Base-by-base conservation (phyloP, 805 yeast genomes). In the Ogataea pini region DNA sequence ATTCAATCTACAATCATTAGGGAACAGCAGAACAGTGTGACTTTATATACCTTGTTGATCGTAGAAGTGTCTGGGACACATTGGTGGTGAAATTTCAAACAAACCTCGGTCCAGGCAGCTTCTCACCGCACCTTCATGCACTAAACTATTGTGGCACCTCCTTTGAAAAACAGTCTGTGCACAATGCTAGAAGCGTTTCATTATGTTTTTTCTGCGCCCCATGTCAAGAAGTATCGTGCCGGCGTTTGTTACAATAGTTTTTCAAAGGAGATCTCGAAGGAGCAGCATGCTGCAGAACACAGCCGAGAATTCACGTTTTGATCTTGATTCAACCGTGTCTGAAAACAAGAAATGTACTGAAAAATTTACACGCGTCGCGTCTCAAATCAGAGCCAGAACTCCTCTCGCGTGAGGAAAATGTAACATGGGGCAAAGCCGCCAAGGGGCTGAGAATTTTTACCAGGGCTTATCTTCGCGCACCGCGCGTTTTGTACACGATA, bases 321-420 rank as follows among this genome's bases (percentile, higher is more conserved):
- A 17, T n/a, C 19, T 24, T 36, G 47, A 27, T 44, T 27, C 47
- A 36, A 44, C 42, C 47, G 47, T 44, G 47, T 39, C 42, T 39
- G 32, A 39, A 25, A 28, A 7, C 25, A 32, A 25, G 25, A 39
- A 39, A 16, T 37, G 20, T 27, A 22, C 25, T 16, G 17, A 16
- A 25, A 19, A 22, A 12, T 14, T 39, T 27, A 22, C 8, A n/a
- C 42, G 42, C 42, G 42, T 27, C 42, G 42, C 42, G 42, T 39
- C 24, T 22, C 8, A 20, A 20, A 36, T 19, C 29, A 22, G 25
- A 32, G 42, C 42, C 42, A 39, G 42, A 28, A 31, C 34, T 14
- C 34, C 37, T 34, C 37, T 34, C 24, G 20, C 37, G 14, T n/a
- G 37, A 12, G 22, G 24, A 17, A 18, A 17, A 34, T 28, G 31